These are phyloP conservation scores for Trichoderma harzianum DNA, from an alignment of 2,329 filamentous ascomycete genomes.

Conservation along the genomic window DNA sequence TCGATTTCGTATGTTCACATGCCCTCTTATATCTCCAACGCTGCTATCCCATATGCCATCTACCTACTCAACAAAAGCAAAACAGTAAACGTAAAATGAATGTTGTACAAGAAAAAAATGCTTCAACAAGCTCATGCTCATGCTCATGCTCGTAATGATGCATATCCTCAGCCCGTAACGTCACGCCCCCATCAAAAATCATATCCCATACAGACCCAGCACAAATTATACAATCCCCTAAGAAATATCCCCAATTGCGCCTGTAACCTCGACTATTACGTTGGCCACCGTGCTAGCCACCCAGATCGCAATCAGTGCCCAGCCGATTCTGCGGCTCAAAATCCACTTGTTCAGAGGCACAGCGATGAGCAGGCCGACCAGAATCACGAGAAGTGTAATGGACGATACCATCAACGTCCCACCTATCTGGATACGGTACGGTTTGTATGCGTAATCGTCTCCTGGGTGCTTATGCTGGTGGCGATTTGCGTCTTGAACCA, in stretches of 20 bases:
- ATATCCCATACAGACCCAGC: neutral
- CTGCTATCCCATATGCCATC: neutral
- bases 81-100: neutral
- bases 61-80: neutral
- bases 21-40: neutral
- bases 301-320: slow-evolving; percentile 78
- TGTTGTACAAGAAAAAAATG: neutral
- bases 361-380: slow-evolving; percentile 71
- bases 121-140: neutral
- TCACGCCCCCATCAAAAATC: neutral
- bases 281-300: slow-evolving; percentile 74
- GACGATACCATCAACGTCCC: slow-evolving; percentile 83
- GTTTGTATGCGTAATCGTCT: slow-evolving; percentile 61
- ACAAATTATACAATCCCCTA: neutral
- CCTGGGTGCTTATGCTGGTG: slow-evolving; percentile 65
- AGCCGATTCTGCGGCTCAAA: slow-evolving; percentile 79
- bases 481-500: slow-evolving; percentile 64
- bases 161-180: neutral
- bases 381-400: slow-evolving; percentile 75
- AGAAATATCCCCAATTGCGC: slow-evolving; percentile 41
- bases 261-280: slow-evolving; percentile 72
- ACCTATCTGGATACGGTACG: slow-evolving; percentile 80
- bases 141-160: neutral
- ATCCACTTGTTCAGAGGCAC: slow-evolving; percentile 86
- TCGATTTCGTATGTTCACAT: neutral